A percentile compares a stretch with the other conserved stretches of the same genome.
These are phyloP conservation scores for Sporothrix humicola DNA, from an alignment of 2,329 filamentous ascomycete genomes.

Conservation along the genomic window DNA sequence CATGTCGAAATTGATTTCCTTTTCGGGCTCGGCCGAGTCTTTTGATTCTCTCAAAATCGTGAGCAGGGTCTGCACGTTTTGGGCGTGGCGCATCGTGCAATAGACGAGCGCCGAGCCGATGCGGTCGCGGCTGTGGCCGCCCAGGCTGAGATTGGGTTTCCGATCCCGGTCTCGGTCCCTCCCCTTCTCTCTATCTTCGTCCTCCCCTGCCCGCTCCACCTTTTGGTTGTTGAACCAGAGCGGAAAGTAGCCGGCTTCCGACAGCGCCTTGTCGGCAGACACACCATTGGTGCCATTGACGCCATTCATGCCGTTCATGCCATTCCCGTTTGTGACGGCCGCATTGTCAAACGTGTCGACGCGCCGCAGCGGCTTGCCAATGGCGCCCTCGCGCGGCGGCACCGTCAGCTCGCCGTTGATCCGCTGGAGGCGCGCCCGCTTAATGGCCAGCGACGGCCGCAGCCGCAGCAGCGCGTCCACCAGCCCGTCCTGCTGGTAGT, in stretches of 20 bases:
- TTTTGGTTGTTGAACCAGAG: slow-evolving; percentile 31
- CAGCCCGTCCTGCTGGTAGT: slow-evolving; percentile 26
- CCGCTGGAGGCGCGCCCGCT: background rate
- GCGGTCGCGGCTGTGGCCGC: too few relatives aligned
- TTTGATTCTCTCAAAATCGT: slow-evolving; percentile 32
- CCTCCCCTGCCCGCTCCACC: too few relatives aligned
- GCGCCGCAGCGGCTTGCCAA: too few relatives aligned
- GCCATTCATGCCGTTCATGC: background rate
- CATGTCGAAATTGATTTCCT: slow-evolving; percentile 35
- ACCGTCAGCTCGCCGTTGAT: background rate
- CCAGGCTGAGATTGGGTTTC: too few relatives aligned
- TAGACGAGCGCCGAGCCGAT: slow-evolving; percentile 31
- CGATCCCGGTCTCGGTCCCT: too few relatives aligned
- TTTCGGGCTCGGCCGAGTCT: slow-evolving; percentile 16
- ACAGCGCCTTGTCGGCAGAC: too few relatives aligned
- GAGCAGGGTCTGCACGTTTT: slow-evolving; percentile 24
- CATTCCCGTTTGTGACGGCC: too few relatives aligned
- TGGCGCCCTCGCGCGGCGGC: too few relatives aligned
- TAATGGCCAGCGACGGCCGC: slow-evolving; percentile 5
- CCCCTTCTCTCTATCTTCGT: background rate
- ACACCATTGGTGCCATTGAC: slow-evolving; percentile 5
- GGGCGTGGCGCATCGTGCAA: slow-evolving; percentile 29
- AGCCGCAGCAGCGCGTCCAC: slow-evolving; percentile 28
- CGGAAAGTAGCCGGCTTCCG: slow-evolving; percentile 4
- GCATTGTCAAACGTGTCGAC: too few relatives aligned